These are phyloP conservation scores for Dothidotthia symphoricarpi DNA, from an alignment of 2,329 filamentous ascomycete species.

Conservation along the genomic window DNA sequence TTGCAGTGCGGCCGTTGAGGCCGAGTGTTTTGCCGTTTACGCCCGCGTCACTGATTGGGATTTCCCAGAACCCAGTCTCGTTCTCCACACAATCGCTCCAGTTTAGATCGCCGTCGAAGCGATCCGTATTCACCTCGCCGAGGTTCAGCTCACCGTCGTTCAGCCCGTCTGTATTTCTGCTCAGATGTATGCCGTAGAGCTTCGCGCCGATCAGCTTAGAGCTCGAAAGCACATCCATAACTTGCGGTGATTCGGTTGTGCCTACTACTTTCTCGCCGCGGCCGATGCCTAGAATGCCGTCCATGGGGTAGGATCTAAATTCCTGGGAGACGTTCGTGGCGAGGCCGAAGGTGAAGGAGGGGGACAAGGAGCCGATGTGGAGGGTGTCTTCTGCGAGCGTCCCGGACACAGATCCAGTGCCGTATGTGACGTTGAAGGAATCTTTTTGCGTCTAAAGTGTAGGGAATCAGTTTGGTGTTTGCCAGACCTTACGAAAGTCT, in stretches of 20 bases:
- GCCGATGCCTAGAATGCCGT: slow-evolving; percentile 80
- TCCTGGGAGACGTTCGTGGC: slow-evolving; percentile 69
- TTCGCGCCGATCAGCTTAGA: slow-evolving; percentile 61
- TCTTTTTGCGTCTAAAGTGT: slow-evolving; percentile 46
- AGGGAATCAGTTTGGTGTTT: slow-evolving; percentile 2
- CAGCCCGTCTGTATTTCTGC: slow-evolving; percentile 59
- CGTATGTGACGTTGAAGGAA: slow-evolving; percentile 69
- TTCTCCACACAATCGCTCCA: slow-evolving; percentile 60
- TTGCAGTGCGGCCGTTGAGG: slow-evolving; percentile 58
- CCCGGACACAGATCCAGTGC: slow-evolving; percentile 72
- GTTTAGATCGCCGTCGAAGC: slow-evolving; percentile 65
- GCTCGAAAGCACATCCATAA: slow-evolving; percentile 62
- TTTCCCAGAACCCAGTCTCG: slow-evolving; percentile 66
- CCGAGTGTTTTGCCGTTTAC: slow-evolving; percentile 56
- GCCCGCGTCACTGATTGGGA: slow-evolving; percentile 64
- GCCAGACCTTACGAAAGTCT: no score
- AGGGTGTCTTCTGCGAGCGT: slow-evolving; percentile 65
- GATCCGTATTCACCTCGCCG: slow-evolving; percentile 65
- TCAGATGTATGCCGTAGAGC: slow-evolving; percentile 70
- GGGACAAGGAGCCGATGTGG: slow-evolving; percentile 62
- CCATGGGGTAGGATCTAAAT: slow-evolving; percentile 77
- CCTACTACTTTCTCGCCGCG: slow-evolving; percentile 51
- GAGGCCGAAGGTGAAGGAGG: slow-evolving; percentile 69
- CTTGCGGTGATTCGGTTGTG: slow-evolving; percentile 56
- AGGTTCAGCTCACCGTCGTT: slow-evolving; percentile 78